phyloP scores from a whole-genome alignment of 106 monocot species.

The Posidonia australis region DNA sequence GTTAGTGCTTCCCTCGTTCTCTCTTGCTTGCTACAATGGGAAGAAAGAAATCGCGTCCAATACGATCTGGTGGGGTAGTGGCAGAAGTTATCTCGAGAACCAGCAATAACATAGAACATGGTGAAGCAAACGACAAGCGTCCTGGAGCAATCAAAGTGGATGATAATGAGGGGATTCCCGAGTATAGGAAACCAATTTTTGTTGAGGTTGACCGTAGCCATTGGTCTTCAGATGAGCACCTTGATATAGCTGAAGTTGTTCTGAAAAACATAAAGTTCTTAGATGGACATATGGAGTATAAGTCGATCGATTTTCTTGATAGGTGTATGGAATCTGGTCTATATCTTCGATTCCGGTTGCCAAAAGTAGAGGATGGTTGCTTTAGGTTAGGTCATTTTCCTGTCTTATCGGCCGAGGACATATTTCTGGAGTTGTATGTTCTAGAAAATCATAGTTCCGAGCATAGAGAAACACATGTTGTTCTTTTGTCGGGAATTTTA shows the following conservation, averaged over 20 bases:
- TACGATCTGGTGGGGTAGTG: constrained; percentile 36
- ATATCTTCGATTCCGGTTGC: constrained; percentile 48
- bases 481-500: constrained; percentile 57
- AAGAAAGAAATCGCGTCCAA: constrained; percentile 66
- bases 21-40: constrained; percentile 33
- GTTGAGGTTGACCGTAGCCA: constrained; percentile 42
- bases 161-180: constrained; percentile 1
- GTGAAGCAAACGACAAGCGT: constrained; percentile 4
- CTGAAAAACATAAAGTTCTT: constrained; percentile 37
- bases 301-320: constrained; percentile 15
- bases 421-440: constrained; percentile 44
- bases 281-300: constrained; percentile 25
- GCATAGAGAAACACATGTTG: constrained; percentile 8
- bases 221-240: constrained; percentile 37
- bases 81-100: constrained; percentile 2
- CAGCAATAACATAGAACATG: not conserved
- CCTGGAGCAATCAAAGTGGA: constrained; percentile 8
- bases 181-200: constrained; percentile 23
- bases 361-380: constrained; percentile 32
- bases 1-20: not conserved
- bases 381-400: constrained; percentile 78
- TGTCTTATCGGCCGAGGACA: constrained; percentile 35
- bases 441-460: constrained; percentile 15
- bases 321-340: constrained; percentile 10
- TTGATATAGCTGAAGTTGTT: constrained; percentile 72